phyloP scores from a whole-genome alignment of 2,329 filamentous ascomycete genomes.

The Dactylonectria macrodidyma region DNA sequence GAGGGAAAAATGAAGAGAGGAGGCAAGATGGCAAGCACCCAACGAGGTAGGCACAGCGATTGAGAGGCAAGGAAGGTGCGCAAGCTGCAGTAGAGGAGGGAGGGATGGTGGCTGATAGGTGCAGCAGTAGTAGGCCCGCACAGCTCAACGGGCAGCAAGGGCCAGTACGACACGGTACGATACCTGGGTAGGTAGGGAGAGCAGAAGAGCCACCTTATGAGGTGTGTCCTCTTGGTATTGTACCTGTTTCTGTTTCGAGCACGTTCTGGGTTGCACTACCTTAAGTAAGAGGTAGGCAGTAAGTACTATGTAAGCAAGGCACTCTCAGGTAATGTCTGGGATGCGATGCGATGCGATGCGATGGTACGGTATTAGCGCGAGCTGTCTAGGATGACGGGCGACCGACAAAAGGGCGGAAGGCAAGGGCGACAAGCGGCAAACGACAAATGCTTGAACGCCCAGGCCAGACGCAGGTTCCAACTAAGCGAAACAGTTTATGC shows the following conservation, averaged over 20 bases:
- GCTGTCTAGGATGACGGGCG: conserved; percentile 18
- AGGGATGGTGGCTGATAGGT: conserved; percentile 32
- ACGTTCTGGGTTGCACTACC: no score
- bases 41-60: conserved; percentile 32
- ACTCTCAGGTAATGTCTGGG: conserved; percentile 23
- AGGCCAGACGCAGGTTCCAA: background rate
- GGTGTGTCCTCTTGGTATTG: background rate
- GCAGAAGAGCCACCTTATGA: background rate
- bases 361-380: conserved; percentile 28
- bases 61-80: conserved; percentile 22
- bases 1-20: conserved; percentile 4
- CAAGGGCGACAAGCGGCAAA: conserved; percentile 32
- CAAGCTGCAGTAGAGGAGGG: background rate
- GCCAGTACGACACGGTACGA: conserved; percentile 25
- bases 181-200: background rate
- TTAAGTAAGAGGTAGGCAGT: no score
- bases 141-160: conserved; percentile 20
- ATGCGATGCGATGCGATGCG: conserved; percentile 26
- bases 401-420: conserved; percentile 8
- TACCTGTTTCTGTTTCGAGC: no score
- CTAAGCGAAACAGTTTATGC: conserved; percentile 23
- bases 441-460: background rate
- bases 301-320: background rate
- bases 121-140: conserved; percentile 31
- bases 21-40: conserved; percentile 36